Evolutionary conservation across 495 filamentous ascomycete genomes (phyloP), one percentile per base, ranked within the genome.

Genomic region (Sporormia fimetaria): DNA sequence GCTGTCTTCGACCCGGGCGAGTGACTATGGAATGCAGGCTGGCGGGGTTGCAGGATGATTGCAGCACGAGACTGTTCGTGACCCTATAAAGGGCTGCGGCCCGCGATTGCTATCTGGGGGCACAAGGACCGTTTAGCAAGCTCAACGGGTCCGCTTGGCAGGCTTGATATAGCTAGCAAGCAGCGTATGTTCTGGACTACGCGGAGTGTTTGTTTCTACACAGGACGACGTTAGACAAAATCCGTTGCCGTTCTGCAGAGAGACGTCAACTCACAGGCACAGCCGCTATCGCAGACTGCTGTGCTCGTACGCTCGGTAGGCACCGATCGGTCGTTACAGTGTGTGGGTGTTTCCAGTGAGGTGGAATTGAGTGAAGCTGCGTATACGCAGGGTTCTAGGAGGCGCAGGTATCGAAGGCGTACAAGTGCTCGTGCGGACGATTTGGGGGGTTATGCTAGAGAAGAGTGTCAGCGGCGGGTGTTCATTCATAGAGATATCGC

Each of bases 11-110:
- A 47, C 33, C 40, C 44, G 28, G 36, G 16, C 39, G 40, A 49
- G 44, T 53, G 35, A 49, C 50, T 53, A 40, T 25, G 50, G 50
- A 44, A 53, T 53, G 50, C 50, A 49, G 28, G 31, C 27, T 17
- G 33, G 24, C 36, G 40, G 40, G 40, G 18, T 21, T 36, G 31
- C 15, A 47, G 36, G 50, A 29, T 53, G 40, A 45, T 40, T 48
- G 44, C 22, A 40, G 44, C 44, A 53, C 50, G 44, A 44, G 44
- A 49, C 44, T 12, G 32, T 49, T 35, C 27, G 50, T 53, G 47
- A 44, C 44, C 34, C 30, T 48, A 44, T 48, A 48, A 53, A 41
- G 33, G 38, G 6, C 28, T 36, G 32, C 3, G 26, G 18, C 36
- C 27, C 11, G 20, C 4, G 50, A 26, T 53, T 49, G 50, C 24